phyloP scores from a whole-genome alignment of 805 yeast species.

The Kodamaea laetipori region DNA sequence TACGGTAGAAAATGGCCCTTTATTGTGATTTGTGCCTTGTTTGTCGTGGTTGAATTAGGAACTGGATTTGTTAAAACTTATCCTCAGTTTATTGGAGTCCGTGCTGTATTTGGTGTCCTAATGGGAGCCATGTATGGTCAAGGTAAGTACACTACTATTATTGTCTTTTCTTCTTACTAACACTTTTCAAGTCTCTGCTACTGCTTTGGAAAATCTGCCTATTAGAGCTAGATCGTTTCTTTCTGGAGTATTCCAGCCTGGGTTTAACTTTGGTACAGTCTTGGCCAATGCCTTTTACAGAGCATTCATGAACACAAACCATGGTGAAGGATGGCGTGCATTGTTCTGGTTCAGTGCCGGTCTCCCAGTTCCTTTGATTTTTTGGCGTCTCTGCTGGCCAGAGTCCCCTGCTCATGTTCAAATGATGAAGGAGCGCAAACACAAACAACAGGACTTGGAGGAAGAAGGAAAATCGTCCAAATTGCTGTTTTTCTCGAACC shows the following conservation, averaged over 20 bases:
- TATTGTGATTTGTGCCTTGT: slow-evolving; percentile 21
- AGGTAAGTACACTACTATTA: too few species aligned
- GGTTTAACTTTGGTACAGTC: slow-evolving; percentile 27
- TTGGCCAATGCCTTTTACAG: slow-evolving; percentile 26
- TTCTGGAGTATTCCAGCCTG: slow-evolving; percentile 29
- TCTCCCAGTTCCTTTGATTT: slow-evolving; percentile 24
- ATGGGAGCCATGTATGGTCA: slow-evolving; percentile 27
- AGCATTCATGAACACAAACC: slow-evolving; percentile 20
- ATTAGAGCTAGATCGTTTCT: slow-evolving; percentile 19
- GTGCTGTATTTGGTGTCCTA: slow-evolving; percentile 28
- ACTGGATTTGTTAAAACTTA: slow-evolving; percentile 28
- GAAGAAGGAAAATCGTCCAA: not conserved
- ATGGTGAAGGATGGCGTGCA: slow-evolving; percentile 23
- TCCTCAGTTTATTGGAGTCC: slow-evolving; percentile 24
- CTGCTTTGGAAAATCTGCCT: too few species aligned
- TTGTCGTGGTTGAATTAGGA: slow-evolving; percentile 25
- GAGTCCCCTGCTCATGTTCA: slow-evolving; percentile 11
- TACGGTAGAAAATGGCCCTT: slow-evolving; percentile 29
- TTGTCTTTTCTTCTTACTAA: too few species aligned
- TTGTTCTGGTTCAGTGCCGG: slow-evolving; percentile 30
- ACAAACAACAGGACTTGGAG: slow-evolving; percentile 1
- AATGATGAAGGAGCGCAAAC: slow-evolving; percentile 8
- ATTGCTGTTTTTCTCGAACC: not conserved
- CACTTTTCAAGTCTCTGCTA: too few species aligned
- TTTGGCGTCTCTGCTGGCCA: slow-evolving; percentile 22